Percentiles rank a stretch among this genome's conserved stretches.
Conservation (phyloP, 352 stramenopile genomes). For the Phytophthora kernoviae region DNA sequence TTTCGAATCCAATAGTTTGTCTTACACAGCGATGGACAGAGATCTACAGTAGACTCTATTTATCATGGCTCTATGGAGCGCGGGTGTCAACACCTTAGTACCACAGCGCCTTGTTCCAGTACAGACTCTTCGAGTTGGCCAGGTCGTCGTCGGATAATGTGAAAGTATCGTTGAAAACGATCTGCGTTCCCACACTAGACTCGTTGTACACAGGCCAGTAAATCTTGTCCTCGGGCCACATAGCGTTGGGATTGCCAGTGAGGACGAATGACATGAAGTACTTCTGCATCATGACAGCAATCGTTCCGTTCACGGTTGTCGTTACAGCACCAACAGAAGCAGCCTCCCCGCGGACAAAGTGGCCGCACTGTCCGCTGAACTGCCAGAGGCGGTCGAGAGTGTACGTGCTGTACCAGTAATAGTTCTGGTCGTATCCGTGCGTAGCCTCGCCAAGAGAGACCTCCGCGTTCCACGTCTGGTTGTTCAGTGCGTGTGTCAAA, state of each 20-base stretch:
- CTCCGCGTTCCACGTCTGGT: slow-evolving; percentile 28
- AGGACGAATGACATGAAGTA: slow-evolving; percentile 32
- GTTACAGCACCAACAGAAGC: slow-evolving; percentile 11
- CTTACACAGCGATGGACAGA: no score
- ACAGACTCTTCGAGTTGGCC: slow-evolving; percentile 24
- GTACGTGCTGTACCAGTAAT: slow-evolving; percentile 32
- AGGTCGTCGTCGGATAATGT: slow-evolving; percentile 20
- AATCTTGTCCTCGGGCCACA: slow-evolving; percentile 30
- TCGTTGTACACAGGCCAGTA: slow-evolving; percentile 32
- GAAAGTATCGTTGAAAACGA: slow-evolving; percentile 37
- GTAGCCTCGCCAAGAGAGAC: slow-evolving; percentile 11
- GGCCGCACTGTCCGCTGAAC: slow-evolving; percentile 8
- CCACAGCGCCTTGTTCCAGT: slow-evolving; percentile 36
- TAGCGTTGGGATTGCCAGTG: slow-evolving; percentile 24
- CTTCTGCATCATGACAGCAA: slow-evolving; percentile 31
- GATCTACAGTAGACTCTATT: not conserved
- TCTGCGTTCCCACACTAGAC: slow-evolving; percentile 13
- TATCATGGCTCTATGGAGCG: not conserved
- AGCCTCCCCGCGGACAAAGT: slow-evolving; percentile 3
- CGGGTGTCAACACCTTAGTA: slow-evolving; percentile 13
- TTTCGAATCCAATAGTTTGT: no score
- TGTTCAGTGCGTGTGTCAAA: slow-evolving; percentile 20
- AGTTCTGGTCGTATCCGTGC: slow-evolving; percentile 23
- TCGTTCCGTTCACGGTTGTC: slow-evolving; percentile 14
- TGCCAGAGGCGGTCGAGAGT: slow-evolving; percentile 12